Base-by-base conservation (phyloP, 2,329 filamentous ascomycete species). In the Aspergillus costaricaensis region DNA sequence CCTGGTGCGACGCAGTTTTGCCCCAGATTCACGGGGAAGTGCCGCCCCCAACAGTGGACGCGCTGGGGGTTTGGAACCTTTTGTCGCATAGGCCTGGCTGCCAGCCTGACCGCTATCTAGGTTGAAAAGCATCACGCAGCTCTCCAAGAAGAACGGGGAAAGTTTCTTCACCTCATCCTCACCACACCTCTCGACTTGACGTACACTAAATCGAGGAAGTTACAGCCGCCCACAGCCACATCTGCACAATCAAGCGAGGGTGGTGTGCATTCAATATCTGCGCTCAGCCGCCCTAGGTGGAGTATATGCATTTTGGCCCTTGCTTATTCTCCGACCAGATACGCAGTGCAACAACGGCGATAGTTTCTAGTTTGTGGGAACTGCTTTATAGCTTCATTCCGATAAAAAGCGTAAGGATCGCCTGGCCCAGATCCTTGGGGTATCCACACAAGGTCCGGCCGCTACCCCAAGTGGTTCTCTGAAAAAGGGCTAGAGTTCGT, bases 21-120 rank as follows among this genome's bases (percentile, higher is more conserved):
- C 53, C 53, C 39, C 53, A 36, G 53, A 55, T 47, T 30, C 32
- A 32, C 32, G 53, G 53, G 53, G 39, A 32, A 43, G n/a, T 27
- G 36, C 53, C 39, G 32, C 32, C 32, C 32, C 32, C 32, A 36
- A 36, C 32, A 36, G 32, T 36, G 10, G 32, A 2, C 32, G 32
- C 32, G 32, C 32, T 36, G 32, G 10, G 12, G 32, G 32, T 36
- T 30, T 50, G 21, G 53, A 30, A n/a, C 39, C n/a, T 32, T 36
- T 36, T 32, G 17, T 17, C 17, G 19, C 30, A 23, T 55, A 15
- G 38, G 12, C 39, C 53, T 44, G 41, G 6, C 39, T 36, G 23
- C 38, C 38, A 55, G 19, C 23, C 23, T 17, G 30, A 47, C 25
- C 23, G 25, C 38, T 25, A 39, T n/a, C 47, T 44, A 32, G n/a